Evolutionary conservation across 306 rosid genomes (phyloP).

Genomic region (Cercis canadensis): DNA sequence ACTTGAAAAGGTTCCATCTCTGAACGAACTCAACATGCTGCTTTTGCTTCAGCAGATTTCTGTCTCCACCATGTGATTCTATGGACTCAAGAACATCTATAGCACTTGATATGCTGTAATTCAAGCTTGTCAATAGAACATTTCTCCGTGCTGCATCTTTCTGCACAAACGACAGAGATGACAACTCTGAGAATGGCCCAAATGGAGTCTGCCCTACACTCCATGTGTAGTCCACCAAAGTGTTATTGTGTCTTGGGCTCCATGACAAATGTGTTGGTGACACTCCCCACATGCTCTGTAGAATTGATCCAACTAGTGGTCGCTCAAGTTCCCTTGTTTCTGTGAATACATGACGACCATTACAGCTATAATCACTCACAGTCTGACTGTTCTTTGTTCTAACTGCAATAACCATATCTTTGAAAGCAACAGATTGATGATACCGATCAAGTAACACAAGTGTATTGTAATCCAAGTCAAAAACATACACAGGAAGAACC

Average conservation of each 20-base stretch:
- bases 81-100: conserved; percentile 71
- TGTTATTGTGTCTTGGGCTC: conserved; percentile 86
- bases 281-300: conserved; percentile 99
- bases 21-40: conserved; percentile 73
- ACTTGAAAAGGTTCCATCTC: conserved; percentile 86
- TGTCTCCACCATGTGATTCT: conserved; percentile 81
- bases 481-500: conserved; percentile 86
- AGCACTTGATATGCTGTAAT: conserved; percentile 72
- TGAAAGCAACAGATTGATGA: conserved; percentile 91
- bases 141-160: conserved; percentile 95
- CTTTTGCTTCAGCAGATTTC: conserved; percentile 75
- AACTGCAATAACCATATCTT: conserved; percentile 94
- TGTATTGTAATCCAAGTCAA: conserved; percentile 69
- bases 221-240: conserved; percentile 95
- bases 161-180: conserved; percentile 83
- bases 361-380: conserved; percentile 92
- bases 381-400: conserved; percentile 88
- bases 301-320: conserved; percentile 88
- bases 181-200: conserved; percentile 84
- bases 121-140: conserved; percentile 74
- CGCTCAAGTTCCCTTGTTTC: conserved; percentile 80
- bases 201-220: conserved; percentile 96
- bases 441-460: conserved; percentile 78
- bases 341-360: conserved; percentile 78
- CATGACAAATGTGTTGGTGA: conserved; percentile 86